phyloP scores from a whole-genome alignment of 1,139 yeast species.

The Scheffersomyces illinoinensis region DNA sequence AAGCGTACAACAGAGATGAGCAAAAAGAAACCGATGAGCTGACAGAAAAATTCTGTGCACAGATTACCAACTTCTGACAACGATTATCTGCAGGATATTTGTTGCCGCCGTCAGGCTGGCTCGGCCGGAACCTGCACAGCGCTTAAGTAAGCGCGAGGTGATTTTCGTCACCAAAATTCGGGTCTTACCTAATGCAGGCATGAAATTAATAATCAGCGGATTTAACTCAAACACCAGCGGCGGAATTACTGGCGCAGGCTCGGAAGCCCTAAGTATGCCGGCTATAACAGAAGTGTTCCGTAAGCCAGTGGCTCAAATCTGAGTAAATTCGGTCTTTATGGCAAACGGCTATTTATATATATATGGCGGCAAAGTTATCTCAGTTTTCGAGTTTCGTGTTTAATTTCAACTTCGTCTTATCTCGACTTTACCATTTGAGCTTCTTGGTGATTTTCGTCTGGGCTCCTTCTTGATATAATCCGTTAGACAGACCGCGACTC shows the following conservation, averaged over 20 bases:
- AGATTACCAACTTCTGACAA: background rate
- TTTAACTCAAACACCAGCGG: background rate
- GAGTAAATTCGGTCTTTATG: background rate
- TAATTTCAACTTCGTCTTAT: background rate
- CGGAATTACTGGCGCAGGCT: background rate
- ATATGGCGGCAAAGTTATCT: background rate
- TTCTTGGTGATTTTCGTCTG: no score
- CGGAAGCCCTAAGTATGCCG: background rate
- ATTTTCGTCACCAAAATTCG: background rate
- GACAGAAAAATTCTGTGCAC: background rate
- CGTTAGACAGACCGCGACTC: background rate
- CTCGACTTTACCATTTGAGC: background rate
- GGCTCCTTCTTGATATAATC: background rate
- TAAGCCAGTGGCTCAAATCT: background rate
- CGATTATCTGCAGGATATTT: background rate
- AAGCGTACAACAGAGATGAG: background rate
- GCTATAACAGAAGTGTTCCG: background rate
- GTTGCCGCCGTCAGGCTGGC: background rate
- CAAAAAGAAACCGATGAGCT: background rate
- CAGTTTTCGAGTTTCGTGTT: background rate
- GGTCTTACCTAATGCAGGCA: background rate
- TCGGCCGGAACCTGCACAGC: background rate
- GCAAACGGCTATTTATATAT: background rate
- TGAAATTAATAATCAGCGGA: background rate
- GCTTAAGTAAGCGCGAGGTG: background rate